phyloP scores from a whole-genome alignment of 192 early-diverging fungal genomes.

The Coemansia sp. region DNA sequence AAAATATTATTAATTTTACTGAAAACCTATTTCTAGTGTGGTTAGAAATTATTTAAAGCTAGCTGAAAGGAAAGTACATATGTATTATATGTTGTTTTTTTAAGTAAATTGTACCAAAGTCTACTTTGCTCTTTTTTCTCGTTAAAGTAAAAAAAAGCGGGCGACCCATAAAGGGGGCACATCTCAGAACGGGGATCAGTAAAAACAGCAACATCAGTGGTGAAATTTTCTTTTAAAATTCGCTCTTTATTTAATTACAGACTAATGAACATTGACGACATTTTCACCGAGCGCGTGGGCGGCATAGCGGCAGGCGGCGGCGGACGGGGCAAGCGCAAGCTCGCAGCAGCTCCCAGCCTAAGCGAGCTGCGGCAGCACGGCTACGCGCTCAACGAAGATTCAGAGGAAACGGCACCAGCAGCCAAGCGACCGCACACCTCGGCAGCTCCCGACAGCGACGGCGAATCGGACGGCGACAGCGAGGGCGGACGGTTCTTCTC shows the following conservation, averaged over 20 bases:
- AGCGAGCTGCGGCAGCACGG: slow-evolving; percentile 38
- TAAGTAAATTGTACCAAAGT: no score
- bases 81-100: no score
- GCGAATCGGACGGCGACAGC: slow-evolving; percentile 58
- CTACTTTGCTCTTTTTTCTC: no score
- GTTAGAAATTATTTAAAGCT: no score
- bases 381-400: slow-evolving; percentile 7
- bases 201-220: no score
- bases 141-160: no score
- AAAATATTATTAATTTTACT: no score
- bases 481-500: slow-evolving; percentile 81
- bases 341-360: slow-evolving; percentile 32
- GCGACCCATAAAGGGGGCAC: no score
- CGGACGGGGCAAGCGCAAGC: slow-evolving; percentile 32
- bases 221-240: background rate
- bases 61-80: no score
- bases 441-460: background rate
- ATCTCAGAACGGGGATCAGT: no score
- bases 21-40: no score
- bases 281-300: slow-evolving; percentile 41
- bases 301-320: slow-evolving; percentile 11
- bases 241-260: background rate
- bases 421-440: background rate
- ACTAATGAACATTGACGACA: slow-evolving; percentile 48
- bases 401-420: no score